Evolutionary conservation across 202 grass and related monocot genomes (phyloP).

Genomic region (Digitaria exilis): DNA sequence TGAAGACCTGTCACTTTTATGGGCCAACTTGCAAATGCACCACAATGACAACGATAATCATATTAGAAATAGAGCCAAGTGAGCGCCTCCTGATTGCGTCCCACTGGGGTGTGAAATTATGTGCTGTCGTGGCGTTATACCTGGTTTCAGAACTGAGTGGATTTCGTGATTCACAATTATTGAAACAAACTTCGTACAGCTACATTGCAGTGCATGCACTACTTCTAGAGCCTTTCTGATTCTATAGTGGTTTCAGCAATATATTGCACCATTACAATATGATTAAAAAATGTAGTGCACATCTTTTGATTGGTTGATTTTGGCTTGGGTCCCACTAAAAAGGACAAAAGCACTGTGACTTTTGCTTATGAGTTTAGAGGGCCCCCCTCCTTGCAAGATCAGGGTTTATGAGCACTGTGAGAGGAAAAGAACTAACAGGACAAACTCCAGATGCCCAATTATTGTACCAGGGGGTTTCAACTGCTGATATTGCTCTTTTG

Average conservation of each 20-base stretch:
- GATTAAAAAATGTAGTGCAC: neutral
- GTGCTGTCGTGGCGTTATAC: neutral
- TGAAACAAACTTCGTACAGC: neutral
- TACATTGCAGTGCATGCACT: neutral
- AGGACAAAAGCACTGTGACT: neutral
- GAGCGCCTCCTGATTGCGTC: conserved; percentile 18
- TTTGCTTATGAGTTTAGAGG: conserved; percentile 8
- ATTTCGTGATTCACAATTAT: conserved; percentile 12
- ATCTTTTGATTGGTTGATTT: neutral
- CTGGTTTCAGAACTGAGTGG: neutral
- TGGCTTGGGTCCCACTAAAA: neutral
- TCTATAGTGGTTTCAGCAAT: neutral
- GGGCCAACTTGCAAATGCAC: conserved; percentile 27
- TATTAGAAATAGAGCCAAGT: conserved; percentile 17
- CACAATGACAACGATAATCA: conserved; percentile 27
- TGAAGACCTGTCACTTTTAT: conserved; percentile 44
- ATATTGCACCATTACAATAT: neutral
- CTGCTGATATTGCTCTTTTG: conserved; percentile 15
- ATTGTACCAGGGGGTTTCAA: conserved; percentile 23
- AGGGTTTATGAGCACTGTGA: conserved; percentile 5
- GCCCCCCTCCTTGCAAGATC: conserved; percentile 10
- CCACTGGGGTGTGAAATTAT: neutral
- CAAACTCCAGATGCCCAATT: conserved; percentile 15
- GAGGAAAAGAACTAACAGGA: conserved; percentile 3
- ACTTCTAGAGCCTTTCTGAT: neutral